A percentile compares a stretch with the other conserved stretches of the same genome.
Evolutionary conservation across 768 basidiomycete species (phyloP).

Genomic region (Pleurotus eryngii): DNA sequence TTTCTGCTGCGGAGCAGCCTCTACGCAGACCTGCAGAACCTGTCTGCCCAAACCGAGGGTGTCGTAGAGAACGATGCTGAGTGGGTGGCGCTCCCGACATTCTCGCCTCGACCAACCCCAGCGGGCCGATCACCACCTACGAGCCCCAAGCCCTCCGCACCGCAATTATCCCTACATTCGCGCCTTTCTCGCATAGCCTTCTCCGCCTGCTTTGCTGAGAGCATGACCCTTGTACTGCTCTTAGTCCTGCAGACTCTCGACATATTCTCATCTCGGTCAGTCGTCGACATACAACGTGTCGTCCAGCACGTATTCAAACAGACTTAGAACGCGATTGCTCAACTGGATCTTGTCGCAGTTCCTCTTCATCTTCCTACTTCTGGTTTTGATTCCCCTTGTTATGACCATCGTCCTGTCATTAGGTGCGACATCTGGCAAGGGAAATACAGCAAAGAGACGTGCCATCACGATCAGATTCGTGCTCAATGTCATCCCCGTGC

Average conservation of each 20-base stretch:
- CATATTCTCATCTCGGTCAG: conserved; percentile 53
- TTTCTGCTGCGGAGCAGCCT: not conserved
- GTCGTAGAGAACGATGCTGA: conserved; percentile 5
- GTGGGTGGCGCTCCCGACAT: conserved; percentile 4
- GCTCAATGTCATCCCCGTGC: conserved; percentile 48
- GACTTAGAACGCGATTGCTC: conserved; percentile 51
- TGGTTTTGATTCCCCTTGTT: conserved; percentile 65
- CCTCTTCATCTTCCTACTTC: conserved; percentile 55
- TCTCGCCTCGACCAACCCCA: not conserved
- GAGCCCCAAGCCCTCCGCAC: conserved; percentile 13
- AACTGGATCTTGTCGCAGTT: conserved; percentile 70
- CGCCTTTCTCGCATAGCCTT: conserved; percentile 57
- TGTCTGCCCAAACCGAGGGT: not conserved
- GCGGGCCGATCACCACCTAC: conserved; percentile 10
- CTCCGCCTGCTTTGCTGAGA: conserved; percentile 71
- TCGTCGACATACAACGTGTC: conserved; percentile 6
- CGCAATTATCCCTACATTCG: conserved; percentile 39
- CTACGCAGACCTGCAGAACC: not conserved
- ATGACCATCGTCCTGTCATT: conserved; percentile 56
- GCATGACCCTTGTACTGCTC: conserved; percentile 67
- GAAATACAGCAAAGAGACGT: conserved; percentile 9
- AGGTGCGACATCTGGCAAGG: conserved; percentile 22
- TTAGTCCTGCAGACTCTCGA: conserved; percentile 68
- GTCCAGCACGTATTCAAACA: not conserved
- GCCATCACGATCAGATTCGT: conserved; percentile 10